Evolutionary conservation across 2,329 filamentous ascomycete genomes (phyloP), one percentile per base, ranked within the genome.

Genomic region (Pseudovirgaria hyperparasitica): DNA sequence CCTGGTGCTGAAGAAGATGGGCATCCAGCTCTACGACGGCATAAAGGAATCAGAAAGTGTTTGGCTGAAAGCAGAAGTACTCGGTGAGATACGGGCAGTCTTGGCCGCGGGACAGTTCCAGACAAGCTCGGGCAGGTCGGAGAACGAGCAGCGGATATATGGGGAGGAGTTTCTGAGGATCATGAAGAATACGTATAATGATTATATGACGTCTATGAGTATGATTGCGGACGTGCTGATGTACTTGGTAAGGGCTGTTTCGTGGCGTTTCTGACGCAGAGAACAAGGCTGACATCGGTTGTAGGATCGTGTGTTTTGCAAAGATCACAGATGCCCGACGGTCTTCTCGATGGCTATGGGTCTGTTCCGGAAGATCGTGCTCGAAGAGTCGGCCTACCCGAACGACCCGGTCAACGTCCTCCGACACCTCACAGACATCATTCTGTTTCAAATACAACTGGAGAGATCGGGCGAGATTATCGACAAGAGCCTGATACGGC

Each of bases 151-250:
- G 29, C 68, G 82, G 24, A 70, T 77, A 22, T 77, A 80, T 19
- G 86, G 86, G 25, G 85, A 93, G 54, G 76, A 69, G 45, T 92
- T 96, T 38, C 56, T 98, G 32, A 72, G 71, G 29, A 77, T 73
- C 0, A 54, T 96, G 9, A 78, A 78, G 40, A 66, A 75, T 31
- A 73, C 76, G 3, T 98, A 86, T 84, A 73, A 85, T 34, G 80
- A 92, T 36, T 86, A 98, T 48, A 82, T 86, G 48, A 71, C 81
- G 30, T 86, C 81, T 23, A 93, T 93, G 82, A 85, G 84, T 47
- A 96, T 96, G 87, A 77, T 84, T 26, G 85, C 86, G 4, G 90
- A 96, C 52, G 84, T 96, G 17, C 65, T 96, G 27, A 94, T 96
- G 85, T 94, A 94, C 48, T 82, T 98, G 65, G 70, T 73, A 47